Conservation (phyloP, 345 rosid genomes). For the Salix caprea region DNA sequence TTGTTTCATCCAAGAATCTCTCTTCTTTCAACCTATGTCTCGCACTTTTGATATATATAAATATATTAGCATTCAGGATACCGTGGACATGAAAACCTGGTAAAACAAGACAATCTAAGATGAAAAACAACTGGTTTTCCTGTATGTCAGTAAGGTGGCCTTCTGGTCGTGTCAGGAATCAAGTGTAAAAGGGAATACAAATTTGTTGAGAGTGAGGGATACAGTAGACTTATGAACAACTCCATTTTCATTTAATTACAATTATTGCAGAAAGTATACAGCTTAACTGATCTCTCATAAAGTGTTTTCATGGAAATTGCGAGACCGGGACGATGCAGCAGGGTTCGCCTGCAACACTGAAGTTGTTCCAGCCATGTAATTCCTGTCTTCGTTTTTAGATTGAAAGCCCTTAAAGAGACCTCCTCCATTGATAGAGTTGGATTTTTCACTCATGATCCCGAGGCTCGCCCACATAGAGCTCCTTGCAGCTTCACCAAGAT, state of each 20-base stretch:
- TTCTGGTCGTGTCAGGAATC: not conserved
- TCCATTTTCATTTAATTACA: not conserved
- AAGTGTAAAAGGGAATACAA: not conserved
- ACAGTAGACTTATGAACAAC: not conserved
- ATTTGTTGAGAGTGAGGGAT: not conserved
- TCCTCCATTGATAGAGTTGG: conserved; percentile 23
- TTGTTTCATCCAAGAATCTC: conserved; percentile 1
- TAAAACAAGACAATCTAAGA: not conserved
- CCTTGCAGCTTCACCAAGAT: conserved; percentile 17
- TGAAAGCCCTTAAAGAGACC: conserved; percentile 48
- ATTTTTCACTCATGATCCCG: conserved; percentile 2
- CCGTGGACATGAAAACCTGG: not conserved
- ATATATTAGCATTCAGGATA: not conserved
- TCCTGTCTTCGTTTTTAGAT: conserved; percentile 29
- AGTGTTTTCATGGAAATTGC: conserved; percentile 58
- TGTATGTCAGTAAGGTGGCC: not conserved
- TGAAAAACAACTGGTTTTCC: not conserved
- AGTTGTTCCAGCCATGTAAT: conserved; percentile 29
- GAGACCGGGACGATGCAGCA: conserved; percentile 64
- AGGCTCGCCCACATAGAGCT: conserved; percentile 20
- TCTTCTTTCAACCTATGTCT: not conserved
- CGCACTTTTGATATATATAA: not conserved
- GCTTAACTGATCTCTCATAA: conserved; percentile 11
- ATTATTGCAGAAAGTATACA: not conserved
- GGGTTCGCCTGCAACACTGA: conserved; percentile 60